Percentiles rank a stretch among this genome's conserved stretches.
Conservation (phyloP, 2,329 filamentous ascomycete genomes). For the Xylaria sp. region DNA sequence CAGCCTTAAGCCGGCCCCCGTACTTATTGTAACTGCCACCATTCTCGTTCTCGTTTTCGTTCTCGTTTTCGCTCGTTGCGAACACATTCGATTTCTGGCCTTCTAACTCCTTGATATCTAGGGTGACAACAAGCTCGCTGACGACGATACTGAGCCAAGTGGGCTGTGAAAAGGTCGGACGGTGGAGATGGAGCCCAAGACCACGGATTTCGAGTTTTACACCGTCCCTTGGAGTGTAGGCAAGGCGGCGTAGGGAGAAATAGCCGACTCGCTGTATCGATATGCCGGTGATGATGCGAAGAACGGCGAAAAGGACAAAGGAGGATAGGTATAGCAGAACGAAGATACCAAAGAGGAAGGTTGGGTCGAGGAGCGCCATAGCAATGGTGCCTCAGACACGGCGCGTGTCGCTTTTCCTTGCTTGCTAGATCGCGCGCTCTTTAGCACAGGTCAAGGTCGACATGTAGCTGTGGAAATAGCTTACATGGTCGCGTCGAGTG, state of each 20-base stretch:
- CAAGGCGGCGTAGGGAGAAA: conserved; percentile 86
- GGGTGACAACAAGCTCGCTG: conserved; percentile 80
- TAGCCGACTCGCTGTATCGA: conserved; percentile 96
- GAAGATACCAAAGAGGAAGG: conserved; percentile 84
- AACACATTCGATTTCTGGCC: conserved; percentile 49
- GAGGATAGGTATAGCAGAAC: conserved; percentile 88
- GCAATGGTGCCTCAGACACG: conserved; percentile 38
- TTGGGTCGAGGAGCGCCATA: conserved; percentile 73
- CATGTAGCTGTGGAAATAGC: conserved; percentile 4
- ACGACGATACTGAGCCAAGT: conserved; percentile 94
- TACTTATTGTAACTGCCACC: conserved; percentile 29
- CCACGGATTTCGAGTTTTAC: conserved; percentile 88
- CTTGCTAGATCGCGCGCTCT: conserved; percentile 27
- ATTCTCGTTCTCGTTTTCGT: conserved; percentile 36
- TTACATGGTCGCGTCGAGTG: conserved; percentile 33
- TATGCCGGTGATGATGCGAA: conserved; percentile 90
- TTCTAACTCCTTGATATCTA: conserved; percentile 74
- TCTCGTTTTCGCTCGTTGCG: conserved; percentile 30
- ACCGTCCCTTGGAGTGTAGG: conserved; percentile 88
- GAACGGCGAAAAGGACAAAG: conserved; percentile 90
- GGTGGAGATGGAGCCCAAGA: conserved; percentile 84
- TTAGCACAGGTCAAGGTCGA: conserved; percentile 2
- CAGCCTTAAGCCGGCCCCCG: conserved; percentile 30
- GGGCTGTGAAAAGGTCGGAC: conserved; percentile 94
- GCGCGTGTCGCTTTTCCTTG: conserved; percentile 37